Conservation (phyloP, 2,329 filamentous ascomycete species). For the Trichothecium roseum region DNA sequence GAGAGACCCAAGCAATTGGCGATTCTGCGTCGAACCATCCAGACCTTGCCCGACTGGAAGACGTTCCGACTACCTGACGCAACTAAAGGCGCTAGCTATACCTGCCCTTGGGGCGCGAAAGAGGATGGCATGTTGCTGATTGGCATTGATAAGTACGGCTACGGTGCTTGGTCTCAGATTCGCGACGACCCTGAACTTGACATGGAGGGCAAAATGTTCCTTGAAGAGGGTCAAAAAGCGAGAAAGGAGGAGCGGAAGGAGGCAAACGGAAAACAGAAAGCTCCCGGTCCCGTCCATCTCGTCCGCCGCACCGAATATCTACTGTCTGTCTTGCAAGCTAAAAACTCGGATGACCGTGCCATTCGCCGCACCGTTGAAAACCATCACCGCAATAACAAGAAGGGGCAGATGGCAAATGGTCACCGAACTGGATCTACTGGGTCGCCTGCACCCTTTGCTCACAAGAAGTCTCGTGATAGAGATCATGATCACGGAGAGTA, state of each 20-base stretch:
- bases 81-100: slow-evolving; percentile 84
- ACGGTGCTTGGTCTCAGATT: slow-evolving; percentile 91
- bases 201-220: slow-evolving; percentile 82
- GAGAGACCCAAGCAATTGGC: slow-evolving; percentile 85
- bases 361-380: slow-evolving; percentile 79
- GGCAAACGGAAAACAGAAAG: slow-evolving; percentile 69
- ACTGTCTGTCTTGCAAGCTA: slow-evolving; percentile 80
- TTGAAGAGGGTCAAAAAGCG: slow-evolving; percentile 96
- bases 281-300: slow-evolving; percentile 92
- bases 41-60: slow-evolving; percentile 56
- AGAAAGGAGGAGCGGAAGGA: slow-evolving; percentile 89
- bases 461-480: slow-evolving; percentile 34
- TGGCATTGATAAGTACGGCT: slow-evolving; percentile 86
- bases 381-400: slow-evolving; percentile 91
- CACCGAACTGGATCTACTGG: slow-evolving; percentile 55
- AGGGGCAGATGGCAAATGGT: slow-evolving; percentile 46
- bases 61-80: slow-evolving; percentile 85
- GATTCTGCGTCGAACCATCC: slow-evolving; percentile 66
- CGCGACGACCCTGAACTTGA: slow-evolving; percentile 82
- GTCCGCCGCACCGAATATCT: slow-evolving; percentile 92
- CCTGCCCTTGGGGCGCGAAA: slow-evolving; percentile 80
- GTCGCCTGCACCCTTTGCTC: slow-evolving; percentile 53
- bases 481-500: slow-evolving; percentile 38
- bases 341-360: slow-evolving; percentile 67
- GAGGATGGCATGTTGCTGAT: slow-evolving; percentile 97